Evolutionary conservation across 129 eudicot genomes (phyloP), one percentile per base, ranked within the genome.

Genomic region (Pittosporum tobira): DNA sequence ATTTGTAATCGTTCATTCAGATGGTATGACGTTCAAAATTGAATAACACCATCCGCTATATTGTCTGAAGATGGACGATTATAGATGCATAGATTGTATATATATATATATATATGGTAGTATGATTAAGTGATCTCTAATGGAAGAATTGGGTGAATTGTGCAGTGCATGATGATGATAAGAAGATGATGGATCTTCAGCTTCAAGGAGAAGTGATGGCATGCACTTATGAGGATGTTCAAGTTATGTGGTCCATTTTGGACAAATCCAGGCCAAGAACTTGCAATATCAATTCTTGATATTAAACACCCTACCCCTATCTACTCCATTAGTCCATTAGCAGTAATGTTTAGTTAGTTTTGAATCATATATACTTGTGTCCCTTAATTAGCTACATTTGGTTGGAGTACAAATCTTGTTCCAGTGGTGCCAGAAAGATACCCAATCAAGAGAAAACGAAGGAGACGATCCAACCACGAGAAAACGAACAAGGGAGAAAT

Each of bases 171-270:
- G 67, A 59, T 11, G 48, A 48, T 30, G 69, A 66, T 31, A 60
- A 56, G 21, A 40, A 62, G 40, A 65, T 50, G 54, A 65, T 68
- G 71, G 71, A 71, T 45, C 73, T 77, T 50, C 84, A 77, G 3
- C 73, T 81, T 50, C 81, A 77, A 5, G 84, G 84, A 37, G 88
- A 81, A 62, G 88, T 77, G 48, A 81, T 81, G 88, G 84, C 88
- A 7, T 81, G 88, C 68, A 68, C 60, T 18, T 81, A 77, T 58
- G 88, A 81, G 54, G 88, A 81, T 77, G 84, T 81, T 19, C 88
- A 81, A 36, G 88, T 81, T 22, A 81, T 81, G 88, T 81, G 88
- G 88, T 81, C 88, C 26, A 81, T 81, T 40, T 70, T 81, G 75
- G 88, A 81, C 67, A 81, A 81, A 70, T 73, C 88, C 66, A 69